Evolutionary conservation across 208 protist genomes (phyloP).

Genomic region (Leishmania martiniquensis): DNA sequence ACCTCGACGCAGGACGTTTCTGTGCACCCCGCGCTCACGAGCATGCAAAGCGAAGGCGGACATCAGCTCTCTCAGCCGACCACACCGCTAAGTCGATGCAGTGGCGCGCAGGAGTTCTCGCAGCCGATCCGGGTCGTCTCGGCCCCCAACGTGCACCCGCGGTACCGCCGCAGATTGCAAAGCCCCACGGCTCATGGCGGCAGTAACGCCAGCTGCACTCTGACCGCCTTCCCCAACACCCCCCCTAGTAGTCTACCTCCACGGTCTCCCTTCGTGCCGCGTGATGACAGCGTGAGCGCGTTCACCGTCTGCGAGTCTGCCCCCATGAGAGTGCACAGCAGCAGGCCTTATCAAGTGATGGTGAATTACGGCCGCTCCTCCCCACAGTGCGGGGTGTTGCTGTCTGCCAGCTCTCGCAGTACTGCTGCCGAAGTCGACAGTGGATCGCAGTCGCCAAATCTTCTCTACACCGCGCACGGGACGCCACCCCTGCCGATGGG

Average conservation of each 20-base stretch:
- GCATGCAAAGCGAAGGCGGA: not conserved
- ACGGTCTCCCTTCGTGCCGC: slow-evolving; percentile 23
- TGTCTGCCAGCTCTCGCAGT: slow-evolving; percentile 19
- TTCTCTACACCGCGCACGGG: slow-evolving; percentile 5
- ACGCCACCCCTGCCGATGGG: not conserved
- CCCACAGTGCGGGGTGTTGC: slow-evolving; percentile 14
- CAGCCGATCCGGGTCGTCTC: slow-evolving; percentile 39
- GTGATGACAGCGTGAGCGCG: slow-evolving; percentile 20
- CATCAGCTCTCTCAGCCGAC: slow-evolving; percentile 20
- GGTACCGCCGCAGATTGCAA: slow-evolving; percentile 26
- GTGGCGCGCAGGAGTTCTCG: slow-evolving; percentile 24
- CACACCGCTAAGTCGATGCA: slow-evolving; percentile 21
- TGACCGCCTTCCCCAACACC: slow-evolving; percentile 24
- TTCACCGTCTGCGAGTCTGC: slow-evolving; percentile 21
- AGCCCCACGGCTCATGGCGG: slow-evolving; percentile 26
- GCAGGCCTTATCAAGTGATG: slow-evolving; percentile 35
- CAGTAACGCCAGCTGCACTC: slow-evolving; percentile 21
- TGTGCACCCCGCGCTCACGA: not conserved
- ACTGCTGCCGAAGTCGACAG: slow-evolving; percentile 9
- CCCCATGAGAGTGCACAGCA: slow-evolving; percentile 19
- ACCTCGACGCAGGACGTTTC: not conserved
- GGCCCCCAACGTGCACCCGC: slow-evolving; percentile 32
- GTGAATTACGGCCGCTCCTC: slow-evolving; percentile 20
- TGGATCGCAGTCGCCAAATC: slow-evolving; percentile 14
- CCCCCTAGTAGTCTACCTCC: slow-evolving; percentile 31